Conservation (phyloP, 2,329 filamentous ascomycete species). For the Sporothrix dimorphospora region DNA sequence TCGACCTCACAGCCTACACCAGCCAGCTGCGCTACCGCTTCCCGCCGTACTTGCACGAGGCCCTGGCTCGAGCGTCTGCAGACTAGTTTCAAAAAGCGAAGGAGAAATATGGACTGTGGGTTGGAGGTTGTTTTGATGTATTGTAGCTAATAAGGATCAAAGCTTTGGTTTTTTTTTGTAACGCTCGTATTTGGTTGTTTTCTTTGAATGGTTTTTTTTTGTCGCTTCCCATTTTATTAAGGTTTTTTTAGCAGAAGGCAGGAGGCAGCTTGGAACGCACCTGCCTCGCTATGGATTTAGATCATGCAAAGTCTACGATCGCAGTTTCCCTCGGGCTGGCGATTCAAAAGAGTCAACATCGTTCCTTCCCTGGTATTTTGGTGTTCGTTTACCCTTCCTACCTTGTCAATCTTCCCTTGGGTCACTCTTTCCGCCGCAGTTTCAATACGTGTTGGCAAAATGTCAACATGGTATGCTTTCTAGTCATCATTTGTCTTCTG, state of each 20-base stretch:
- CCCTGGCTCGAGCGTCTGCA: conserved; percentile 77
- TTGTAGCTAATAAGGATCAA: conserved; percentile 2
- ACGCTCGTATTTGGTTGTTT: neutral
- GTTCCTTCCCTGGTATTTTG: neutral
- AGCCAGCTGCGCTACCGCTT: conserved; percentile 90
- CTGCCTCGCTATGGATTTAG: neutral
- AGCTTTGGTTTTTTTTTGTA: neutral
- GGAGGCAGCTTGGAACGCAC: neutral
- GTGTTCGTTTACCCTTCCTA: neutral
- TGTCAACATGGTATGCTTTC: conserved; percentile 2
- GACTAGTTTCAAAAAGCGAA: conserved; percentile 49
- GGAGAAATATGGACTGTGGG: neutral
- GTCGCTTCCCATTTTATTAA: neutral
- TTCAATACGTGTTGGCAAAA: neutral
- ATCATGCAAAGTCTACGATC: neutral
- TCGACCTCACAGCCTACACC: conserved; percentile 92
- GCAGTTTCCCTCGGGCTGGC: conserved; percentile 5
- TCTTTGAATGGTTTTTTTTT: neutral
- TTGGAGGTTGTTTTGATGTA: neutral
- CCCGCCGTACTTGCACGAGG: conserved; percentile 84
- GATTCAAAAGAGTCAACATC: neutral
- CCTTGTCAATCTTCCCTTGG: neutral
- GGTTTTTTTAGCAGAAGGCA: neutral
- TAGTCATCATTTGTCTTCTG: neutral
- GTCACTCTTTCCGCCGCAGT: neutral